A percentile compares a stretch with the other conserved stretches of the same genome.
Evolutionary conservation across 1,284 basidiomycete genomes (phyloP).

Genomic region (Puccinia polysora): DNA sequence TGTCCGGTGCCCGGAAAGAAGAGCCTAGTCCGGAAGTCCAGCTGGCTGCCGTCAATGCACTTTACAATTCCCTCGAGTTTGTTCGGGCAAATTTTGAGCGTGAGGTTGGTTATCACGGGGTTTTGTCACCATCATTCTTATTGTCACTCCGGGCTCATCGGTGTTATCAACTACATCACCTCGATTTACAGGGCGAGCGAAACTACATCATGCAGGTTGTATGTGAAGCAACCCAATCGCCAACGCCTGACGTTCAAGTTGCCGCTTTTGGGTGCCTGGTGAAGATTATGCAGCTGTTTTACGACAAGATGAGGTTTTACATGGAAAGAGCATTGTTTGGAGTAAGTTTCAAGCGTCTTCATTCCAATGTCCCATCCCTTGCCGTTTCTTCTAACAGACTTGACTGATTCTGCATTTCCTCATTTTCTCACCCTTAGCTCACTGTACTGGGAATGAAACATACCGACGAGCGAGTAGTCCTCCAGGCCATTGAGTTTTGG

Average conservation of each 20-base stretch:
- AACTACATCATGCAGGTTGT: slow-evolving; percentile 99
- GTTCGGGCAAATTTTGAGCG: slow-evolving; percentile 96
- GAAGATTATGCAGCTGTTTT: slow-evolving; percentile 94
- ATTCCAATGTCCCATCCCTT: neutral
- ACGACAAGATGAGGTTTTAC: slow-evolving; percentile 98
- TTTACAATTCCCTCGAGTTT: slow-evolving; percentile 96
- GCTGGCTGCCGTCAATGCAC: slow-evolving; percentile 84
- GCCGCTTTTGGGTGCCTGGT: slow-evolving; percentile 93
- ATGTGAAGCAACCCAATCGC: slow-evolving; percentile 92
- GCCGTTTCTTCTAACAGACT: neutral
- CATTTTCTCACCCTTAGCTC: slow-evolving; percentile 65
- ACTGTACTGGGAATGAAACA: slow-evolving; percentile 99
- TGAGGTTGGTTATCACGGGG: slow-evolving; percentile 77
- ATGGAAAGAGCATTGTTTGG: slow-evolving; percentile 99
- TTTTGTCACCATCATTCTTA: too few relatives aligned
- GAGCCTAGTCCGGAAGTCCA: slow-evolving; percentile 91
- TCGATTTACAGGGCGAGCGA: slow-evolving; percentile 70
- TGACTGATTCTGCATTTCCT: slow-evolving; percentile 8
- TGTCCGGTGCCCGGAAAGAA: slow-evolving; percentile 94
- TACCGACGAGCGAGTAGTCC: slow-evolving; percentile 78
- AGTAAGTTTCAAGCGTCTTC: slow-evolving; percentile 58
- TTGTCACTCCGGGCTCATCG: too few relatives aligned
- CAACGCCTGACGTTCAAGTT: slow-evolving; percentile 73
- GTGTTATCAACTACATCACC: neutral
- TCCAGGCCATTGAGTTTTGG: slow-evolving; percentile 99